These are phyloP conservation scores for Monilinia laxa DNA, from an alignment of 2,329 filamentous ascomycete species.

Conservation along the genomic window DNA sequence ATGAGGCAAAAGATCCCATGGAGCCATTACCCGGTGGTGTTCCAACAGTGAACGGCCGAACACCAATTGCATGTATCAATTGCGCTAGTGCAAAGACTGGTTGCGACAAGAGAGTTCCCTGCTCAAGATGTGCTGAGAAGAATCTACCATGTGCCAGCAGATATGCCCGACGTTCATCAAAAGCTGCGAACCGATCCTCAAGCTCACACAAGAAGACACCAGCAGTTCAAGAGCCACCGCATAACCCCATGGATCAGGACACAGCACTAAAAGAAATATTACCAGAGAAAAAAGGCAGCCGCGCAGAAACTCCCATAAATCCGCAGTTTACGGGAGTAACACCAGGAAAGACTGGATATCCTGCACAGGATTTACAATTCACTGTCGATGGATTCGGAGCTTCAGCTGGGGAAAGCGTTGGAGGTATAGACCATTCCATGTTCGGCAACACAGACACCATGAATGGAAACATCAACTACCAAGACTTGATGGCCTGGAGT, in stretches of 20 bases:
- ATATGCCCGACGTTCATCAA: conserved; percentile 52
- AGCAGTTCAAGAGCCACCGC: conserved; percentile 18
- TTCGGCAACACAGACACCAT: conserved; percentile 24
- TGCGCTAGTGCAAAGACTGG: conserved; percentile 53
- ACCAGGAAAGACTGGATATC: conserved; percentile 1
- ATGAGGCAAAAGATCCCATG: conserved; percentile 50
- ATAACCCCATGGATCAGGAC: conserved; percentile 22
- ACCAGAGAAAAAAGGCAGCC: conserved; percentile 3
- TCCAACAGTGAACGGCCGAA: conserved; percentile 44
- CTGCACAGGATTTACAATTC: conserved; percentile 18
- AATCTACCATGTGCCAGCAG: conserved; percentile 50
- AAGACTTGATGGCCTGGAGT: conserved; percentile 48
- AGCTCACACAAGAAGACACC: conserved; percentile 22
- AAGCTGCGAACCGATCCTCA: conserved; percentile 36
- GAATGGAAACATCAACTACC: conserved; percentile 42
- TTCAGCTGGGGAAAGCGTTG: conserved; percentile 14
- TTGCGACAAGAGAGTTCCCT: conserved; percentile 52
- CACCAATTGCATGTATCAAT: conserved; percentile 51
- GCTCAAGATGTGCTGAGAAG: conserved; percentile 51
- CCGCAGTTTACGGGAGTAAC: conserved; percentile 16
- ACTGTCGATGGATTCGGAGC: conserved; percentile 17
- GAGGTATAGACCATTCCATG: conserved; percentile 16
- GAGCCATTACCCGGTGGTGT: conserved; percentile 46
- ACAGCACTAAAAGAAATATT: conserved; percentile 8
- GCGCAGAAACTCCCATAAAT: background rate